Evolutionary conservation across 257 asterid genomes (phyloP).

Genomic region (Fraxinus quadrangulata): DNA sequence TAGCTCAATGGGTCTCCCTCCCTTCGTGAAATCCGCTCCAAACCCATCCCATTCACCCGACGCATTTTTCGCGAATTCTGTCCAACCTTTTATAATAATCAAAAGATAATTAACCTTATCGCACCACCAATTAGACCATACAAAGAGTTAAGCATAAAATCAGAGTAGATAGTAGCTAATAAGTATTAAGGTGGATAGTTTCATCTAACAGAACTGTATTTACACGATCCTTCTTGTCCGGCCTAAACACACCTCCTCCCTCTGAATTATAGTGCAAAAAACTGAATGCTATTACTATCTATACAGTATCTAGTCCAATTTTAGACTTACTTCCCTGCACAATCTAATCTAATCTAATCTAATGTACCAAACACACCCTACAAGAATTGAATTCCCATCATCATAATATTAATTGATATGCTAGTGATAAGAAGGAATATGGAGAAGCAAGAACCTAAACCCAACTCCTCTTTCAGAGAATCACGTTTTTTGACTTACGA

Average conservation of each 20-base stretch:
- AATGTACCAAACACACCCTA: too few relatives aligned
- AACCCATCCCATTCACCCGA: conserved; percentile 98
- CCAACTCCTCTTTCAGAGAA: too few relatives aligned
- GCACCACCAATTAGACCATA: neutral
- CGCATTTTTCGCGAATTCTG: conserved; percentile 56
- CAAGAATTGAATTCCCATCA: neutral
- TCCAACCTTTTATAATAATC: conserved; percentile 46
- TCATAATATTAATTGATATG: neutral
- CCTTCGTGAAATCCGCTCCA: conserved; percentile 75
- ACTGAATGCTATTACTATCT: too few relatives aligned
- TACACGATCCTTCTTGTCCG: neutral
- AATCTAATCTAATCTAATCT: too few relatives aligned
- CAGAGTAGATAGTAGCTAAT: neutral
- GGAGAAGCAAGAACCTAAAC: neutral
- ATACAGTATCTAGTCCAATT: too few relatives aligned
- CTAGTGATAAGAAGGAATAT: neutral
- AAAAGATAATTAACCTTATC: neutral
- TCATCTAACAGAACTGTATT: too few relatives aligned
- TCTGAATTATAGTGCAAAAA: neutral
- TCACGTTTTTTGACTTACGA: too few relatives aligned
- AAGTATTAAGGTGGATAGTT: neutral
- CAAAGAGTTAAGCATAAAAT: neutral
- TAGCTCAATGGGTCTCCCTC: conserved; percentile 64
- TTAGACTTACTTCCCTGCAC: too few relatives aligned
- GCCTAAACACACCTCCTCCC: neutral